Evolutionary conservation across 805 yeast species (phyloP), one percentile per base, ranked within the genome.

Genomic region (Lipomyces lipofer): DNA sequence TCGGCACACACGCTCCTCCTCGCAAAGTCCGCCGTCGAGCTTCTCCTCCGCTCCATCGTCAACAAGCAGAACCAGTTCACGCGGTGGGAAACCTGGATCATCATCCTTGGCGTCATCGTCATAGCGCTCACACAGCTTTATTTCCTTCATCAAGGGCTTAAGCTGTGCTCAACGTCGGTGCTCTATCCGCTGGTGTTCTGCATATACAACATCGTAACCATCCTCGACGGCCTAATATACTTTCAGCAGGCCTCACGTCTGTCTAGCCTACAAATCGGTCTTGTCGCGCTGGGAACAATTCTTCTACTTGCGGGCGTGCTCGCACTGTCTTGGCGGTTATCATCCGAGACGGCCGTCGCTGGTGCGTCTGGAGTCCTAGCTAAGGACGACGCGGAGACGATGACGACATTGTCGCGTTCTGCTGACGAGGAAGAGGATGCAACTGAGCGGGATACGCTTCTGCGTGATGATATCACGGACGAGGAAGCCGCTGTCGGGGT

Each of bases 111-210:
- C 1, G 85, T 88, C 71, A 71, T 86, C 15, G 67, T 75, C 2
- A 76, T 88, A 32, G 88, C 94, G 7, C 77, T 86, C 2, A 73
- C 81, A 12, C 96, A 89, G 67, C 75, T 89, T 50, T 82, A 78
- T 54, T 81, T 87, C 36, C 76, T 90, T 55, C 89, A 89, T 70
- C 75, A 79, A 63, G 96, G 95, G 0, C 75, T 89, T 51, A 77
- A 82, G 46, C 77, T 77, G 54, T 78, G 84, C 39, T 83, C 89
- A 49, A 87, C 96, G 0, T 82, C 92, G 1, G 78, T 88, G 15
- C 74, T 90, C 29, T 90, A 89, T 66, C 97, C 97, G 0, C 72
- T 90, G 59, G 86, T 90, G 30, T 90, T 90, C 68, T 85, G 94
- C 69, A 81, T 88, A 43, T 89, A 86, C 74, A 90, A 88, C 72